These are phyloP conservation scores for Diaporthe australafricana DNA, from an alignment of 2,329 filamentous ascomycete species.

Conservation along the genomic window DNA sequence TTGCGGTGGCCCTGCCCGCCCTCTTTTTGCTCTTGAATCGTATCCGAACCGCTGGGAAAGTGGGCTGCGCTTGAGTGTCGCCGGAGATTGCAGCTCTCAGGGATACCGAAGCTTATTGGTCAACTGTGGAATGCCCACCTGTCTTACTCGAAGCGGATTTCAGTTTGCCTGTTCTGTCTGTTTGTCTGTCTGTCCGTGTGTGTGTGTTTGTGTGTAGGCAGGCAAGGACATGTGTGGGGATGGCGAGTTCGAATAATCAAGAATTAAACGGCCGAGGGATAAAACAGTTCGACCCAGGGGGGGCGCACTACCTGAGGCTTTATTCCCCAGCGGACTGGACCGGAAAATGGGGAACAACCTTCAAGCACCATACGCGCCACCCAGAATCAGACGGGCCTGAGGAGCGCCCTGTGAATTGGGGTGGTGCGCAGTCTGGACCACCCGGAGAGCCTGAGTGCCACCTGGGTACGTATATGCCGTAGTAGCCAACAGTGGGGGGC, in stretches of 20 bases:
- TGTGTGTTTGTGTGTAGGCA: no score
- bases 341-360: no score
- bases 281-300: not conserved
- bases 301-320: not conserved
- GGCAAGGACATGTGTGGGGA: not conserved
- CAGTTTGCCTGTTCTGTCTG: not conserved
- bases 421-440: not conserved
- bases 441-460: not conserved
- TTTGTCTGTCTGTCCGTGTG: not conserved
- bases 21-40: not conserved
- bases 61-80: conserved; percentile 1
- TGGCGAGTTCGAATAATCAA: not conserved
- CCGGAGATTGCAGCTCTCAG: conserved; percentile 29
- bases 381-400: no score
- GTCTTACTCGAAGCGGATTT: not conserved
- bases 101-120: conserved; percentile 20
- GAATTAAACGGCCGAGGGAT: not conserved
- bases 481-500: conserved; percentile 9
- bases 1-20: not conserved
- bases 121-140: not conserved
- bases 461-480: not conserved
- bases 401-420: no score
- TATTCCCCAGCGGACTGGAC: not conserved
- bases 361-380: no score
- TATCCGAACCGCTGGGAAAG: conserved; percentile 23